Evolutionary conservation across 1,139 yeast species (phyloP).

Genomic region (Kodamaea sp.): DNA sequence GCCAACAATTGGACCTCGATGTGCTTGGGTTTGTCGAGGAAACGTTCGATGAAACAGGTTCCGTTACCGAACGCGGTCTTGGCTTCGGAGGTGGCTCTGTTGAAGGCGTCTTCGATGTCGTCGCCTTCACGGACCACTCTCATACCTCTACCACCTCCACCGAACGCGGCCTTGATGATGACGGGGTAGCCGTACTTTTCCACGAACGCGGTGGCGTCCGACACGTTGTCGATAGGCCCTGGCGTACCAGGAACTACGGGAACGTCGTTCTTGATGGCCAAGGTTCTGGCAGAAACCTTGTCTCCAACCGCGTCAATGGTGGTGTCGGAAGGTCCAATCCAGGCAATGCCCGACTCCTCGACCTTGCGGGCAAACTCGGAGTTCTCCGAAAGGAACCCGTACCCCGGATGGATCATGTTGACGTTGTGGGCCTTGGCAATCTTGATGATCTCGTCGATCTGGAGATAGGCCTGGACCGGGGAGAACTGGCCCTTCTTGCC

Average conservation of each 20-base stretch:
- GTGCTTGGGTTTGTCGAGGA: constrained; percentile 93
- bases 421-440: constrained; percentile 89
- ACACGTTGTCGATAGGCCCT: constrained; percentile 85
- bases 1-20: constrained; percentile 97
- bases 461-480: constrained; percentile 95
- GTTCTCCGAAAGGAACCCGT: constrained; percentile 94
- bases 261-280: constrained; percentile 80
- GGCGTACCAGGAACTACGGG: constrained; percentile 99
- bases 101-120: constrained; percentile 86
- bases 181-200: constrained; percentile 89
- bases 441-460: constrained; percentile 89
- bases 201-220: constrained; percentile 79
- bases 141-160: constrained; percentile 99
- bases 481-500: constrained; percentile 88
- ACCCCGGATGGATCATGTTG: constrained; percentile 98
- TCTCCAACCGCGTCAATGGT: constrained; percentile 98
- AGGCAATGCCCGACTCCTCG: constrained; percentile 85
- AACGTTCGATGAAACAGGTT: constrained; percentile 95
- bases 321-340: constrained; percentile 91
- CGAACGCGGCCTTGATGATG: constrained; percentile 97
- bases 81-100: constrained; percentile 94
- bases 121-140: constrained; percentile 98
- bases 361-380: constrained; percentile 93
- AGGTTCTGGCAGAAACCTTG: constrained; percentile 88
- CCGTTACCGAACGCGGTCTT: constrained; percentile 95